Conservation (phyloP, 2,329 filamentous ascomycete genomes). For the Fusarium heterosporum region DNA sequence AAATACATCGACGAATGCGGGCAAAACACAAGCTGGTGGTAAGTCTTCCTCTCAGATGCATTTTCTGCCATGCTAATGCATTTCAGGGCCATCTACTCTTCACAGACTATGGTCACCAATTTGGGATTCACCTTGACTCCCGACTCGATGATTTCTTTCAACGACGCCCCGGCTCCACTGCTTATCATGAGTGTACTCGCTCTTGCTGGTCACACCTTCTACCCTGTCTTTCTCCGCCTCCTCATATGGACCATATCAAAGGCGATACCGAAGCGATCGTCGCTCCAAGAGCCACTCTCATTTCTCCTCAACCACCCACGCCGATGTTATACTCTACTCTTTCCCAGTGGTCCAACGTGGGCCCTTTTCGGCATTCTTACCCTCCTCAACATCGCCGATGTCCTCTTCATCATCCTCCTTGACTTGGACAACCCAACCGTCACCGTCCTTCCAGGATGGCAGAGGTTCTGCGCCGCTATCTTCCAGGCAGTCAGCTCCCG, state of each 20-base stretch:
- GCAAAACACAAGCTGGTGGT: constrained; percentile 62
- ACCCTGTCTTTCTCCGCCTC: constrained; percentile 68
- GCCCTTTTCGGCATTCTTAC: constrained; percentile 64
- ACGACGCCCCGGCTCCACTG: constrained; percentile 57
- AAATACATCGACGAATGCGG: constrained; percentile 55
- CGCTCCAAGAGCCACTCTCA: constrained; percentile 58
- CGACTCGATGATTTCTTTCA: constrained; percentile 64
- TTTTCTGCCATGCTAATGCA: constrained; percentile 7
- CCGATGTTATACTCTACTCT: constrained; percentile 72
- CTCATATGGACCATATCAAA: constrained; percentile 68
- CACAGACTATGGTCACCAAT: constrained; percentile 65
- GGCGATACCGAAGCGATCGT: constrained; percentile 53
- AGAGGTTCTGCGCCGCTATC: constrained; percentile 65
- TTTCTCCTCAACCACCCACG: constrained; percentile 73
- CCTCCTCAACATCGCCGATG: constrained; percentile 65
- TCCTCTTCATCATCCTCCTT: constrained; percentile 64
- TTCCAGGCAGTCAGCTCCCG: constrained; percentile 67
- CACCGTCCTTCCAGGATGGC: constrained; percentile 56
- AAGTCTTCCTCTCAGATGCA: constrained; percentile 34
- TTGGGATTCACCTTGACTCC: constrained; percentile 67
- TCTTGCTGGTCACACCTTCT: constrained; percentile 66
- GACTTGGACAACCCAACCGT: constrained; percentile 65
- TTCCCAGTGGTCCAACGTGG: constrained; percentile 70
- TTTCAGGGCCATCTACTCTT: constrained; percentile 60
- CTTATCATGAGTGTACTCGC: constrained; percentile 62